Evolutionary conservation across 257 asterid species (phyloP).

Genomic region (Eustoma russellianum): DNA sequence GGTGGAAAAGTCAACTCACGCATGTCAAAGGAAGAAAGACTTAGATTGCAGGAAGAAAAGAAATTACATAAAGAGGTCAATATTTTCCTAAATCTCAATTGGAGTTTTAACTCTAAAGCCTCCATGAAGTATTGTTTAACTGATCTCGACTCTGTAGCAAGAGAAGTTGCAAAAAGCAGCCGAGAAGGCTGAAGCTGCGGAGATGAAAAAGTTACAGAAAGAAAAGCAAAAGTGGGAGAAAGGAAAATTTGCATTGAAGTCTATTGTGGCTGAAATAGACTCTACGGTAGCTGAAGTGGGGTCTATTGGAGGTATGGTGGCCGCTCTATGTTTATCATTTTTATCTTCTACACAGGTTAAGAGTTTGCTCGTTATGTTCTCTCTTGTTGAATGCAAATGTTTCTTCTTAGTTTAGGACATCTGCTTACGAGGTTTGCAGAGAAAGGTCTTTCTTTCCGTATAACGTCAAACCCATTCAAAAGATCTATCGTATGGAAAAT

Average conservation of each 20-base stretch:
- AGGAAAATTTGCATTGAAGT: constrained; percentile 73
- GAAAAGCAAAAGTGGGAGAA: constrained; percentile 90
- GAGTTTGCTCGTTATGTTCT: neutral
- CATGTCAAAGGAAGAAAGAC: constrained; percentile 67
- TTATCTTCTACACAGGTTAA: constrained; percentile 3
- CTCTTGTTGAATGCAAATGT: constrained; percentile 18
- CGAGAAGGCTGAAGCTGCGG: constrained; percentile 80
- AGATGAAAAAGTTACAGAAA: constrained; percentile 50
- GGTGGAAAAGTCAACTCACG: constrained; percentile 32
- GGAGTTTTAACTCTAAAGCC: constrained; percentile 4
- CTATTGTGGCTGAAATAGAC: constrained; percentile 89
- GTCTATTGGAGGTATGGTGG: constrained; percentile 62
- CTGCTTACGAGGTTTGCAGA: constrained; percentile 79
- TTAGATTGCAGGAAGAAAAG: constrained; percentile 68
- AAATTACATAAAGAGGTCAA: constrained; percentile 69
- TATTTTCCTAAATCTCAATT: constrained; percentile 8
- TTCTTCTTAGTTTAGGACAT: constrained; percentile 53
- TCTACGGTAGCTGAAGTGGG: constrained; percentile 67
- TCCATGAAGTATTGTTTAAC: constrained; percentile 12
- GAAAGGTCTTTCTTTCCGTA: constrained; percentile 62
- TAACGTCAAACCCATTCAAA: constrained; percentile 67
- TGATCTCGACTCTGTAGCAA: constrained; percentile 36
- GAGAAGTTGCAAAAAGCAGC: constrained; percentile 79
- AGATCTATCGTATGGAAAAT: constrained; percentile 74
- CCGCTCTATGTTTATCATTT: constrained; percentile 11